Evolutionary conservation across 108 stramenopile species (phyloP).

Genomic region (Poteriospumella lacustris): DNA sequence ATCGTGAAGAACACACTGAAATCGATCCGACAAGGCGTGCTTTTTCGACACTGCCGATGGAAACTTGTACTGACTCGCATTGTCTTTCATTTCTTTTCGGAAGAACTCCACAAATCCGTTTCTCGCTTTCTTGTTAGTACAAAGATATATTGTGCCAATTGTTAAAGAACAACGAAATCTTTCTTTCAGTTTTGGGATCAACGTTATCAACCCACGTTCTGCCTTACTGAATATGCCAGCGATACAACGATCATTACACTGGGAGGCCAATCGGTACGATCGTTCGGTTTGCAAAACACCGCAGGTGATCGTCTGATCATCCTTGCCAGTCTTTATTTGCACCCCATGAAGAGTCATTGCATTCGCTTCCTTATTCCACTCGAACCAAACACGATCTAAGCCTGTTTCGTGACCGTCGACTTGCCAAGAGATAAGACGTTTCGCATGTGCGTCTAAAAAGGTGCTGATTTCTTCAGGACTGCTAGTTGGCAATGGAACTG

Average conservation of each 20-base stretch:
- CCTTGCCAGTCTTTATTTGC: slow-evolving; percentile 16
- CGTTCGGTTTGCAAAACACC: background rate
- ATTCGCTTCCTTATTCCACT: background rate
- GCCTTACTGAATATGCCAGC: background rate
- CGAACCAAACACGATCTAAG: slow-evolving; percentile 7
- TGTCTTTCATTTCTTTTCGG: background rate
- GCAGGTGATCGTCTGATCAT: background rate
- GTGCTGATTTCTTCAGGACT: background rate
- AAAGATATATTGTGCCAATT: background rate
- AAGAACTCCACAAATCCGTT: background rate
- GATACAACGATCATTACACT: background rate
- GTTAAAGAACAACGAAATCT: background rate
- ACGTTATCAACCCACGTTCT: background rate
- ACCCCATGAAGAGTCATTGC: background rate
- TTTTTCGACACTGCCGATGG: background rate
- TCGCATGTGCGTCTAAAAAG: background rate
- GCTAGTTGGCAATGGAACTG: no score
- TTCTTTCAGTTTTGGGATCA: background rate
- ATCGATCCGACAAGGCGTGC: background rate
- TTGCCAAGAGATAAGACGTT: background rate
- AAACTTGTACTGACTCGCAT: background rate
- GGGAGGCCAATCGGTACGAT: background rate
- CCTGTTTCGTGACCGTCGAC: background rate
- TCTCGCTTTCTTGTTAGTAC: background rate
- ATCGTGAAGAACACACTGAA: background rate